Evolutionary conservation across 345 rosid species (phyloP).

Genomic region (Moricandia arvensis): DNA sequence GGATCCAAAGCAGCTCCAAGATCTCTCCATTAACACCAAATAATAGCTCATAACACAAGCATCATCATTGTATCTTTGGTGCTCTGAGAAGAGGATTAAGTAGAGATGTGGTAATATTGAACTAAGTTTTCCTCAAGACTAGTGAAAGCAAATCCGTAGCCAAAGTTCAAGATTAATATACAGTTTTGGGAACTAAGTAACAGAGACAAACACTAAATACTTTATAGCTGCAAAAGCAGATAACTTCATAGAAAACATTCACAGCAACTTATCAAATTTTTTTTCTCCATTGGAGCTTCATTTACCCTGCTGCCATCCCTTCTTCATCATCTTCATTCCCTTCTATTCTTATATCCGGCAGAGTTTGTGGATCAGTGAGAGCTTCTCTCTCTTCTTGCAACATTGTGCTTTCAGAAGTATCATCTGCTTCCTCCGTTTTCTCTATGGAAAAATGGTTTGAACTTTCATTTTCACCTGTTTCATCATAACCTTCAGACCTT

Average conservation of each 20-base stretch:
- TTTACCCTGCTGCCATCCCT: conserved; percentile 47
- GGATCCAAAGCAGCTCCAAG: no score
- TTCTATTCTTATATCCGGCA: conserved; percentile 48
- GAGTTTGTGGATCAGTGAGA: conserved; percentile 47
- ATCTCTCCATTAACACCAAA: no score
- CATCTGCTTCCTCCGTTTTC: conserved; percentile 38
- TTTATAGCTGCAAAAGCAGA: conserved; percentile 18
- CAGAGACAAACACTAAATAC: conserved; percentile 8
- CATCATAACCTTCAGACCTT: conserved; percentile 34
- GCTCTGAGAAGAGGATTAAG: not conserved
- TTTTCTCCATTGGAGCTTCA: not conserved
- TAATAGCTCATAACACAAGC: no score
- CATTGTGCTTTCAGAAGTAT: conserved; percentile 39
- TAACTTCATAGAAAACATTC: conserved; percentile 21
- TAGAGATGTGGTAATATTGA: not conserved
- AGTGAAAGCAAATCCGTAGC: conserved; percentile 19
- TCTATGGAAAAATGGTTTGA: conserved; percentile 26
- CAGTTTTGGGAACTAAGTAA: conserved; percentile 14
- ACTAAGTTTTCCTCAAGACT: conserved; percentile 10
- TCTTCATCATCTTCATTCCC: conserved; percentile 40
- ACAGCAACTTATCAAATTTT: not conserved
- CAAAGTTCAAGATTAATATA: conserved; percentile 33
- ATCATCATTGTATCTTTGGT: not conserved
- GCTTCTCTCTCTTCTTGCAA: conserved; percentile 49
- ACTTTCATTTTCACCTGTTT: conserved; percentile 42